These are phyloP conservation scores for Tritrichomonas musculus DNA, from an alignment of 208 protist species.

Conservation along the genomic window DNA sequence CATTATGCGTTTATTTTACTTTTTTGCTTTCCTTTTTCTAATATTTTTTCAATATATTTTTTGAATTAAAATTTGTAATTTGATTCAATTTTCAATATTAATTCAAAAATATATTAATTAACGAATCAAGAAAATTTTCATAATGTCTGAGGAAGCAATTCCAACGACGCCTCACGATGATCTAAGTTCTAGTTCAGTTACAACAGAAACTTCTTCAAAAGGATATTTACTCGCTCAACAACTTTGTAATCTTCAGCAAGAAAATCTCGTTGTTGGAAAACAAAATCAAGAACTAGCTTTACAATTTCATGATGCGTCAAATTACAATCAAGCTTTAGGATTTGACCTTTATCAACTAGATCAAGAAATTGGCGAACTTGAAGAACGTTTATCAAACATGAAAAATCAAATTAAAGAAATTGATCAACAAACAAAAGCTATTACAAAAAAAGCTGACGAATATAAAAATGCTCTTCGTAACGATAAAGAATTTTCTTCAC, in stretches of 20 bases:
- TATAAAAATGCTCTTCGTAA: not conserved
- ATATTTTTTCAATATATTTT: too few relatives aligned
- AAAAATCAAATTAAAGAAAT: not conserved
- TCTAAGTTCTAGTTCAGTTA: too few relatives aligned
- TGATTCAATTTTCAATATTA: too few relatives aligned
- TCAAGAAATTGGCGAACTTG: not conserved
- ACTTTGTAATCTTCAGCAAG: not conserved
- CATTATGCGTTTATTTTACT: too few relatives aligned
- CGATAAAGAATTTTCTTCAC: not conserved
- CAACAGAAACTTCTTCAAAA: too few relatives aligned
- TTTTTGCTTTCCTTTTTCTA: too few relatives aligned
- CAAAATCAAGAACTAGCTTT: not conserved
- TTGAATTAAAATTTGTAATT: too few relatives aligned
- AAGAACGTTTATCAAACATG: not conserved
- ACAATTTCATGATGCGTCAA: not conserved
- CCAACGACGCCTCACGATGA: too few relatives aligned
- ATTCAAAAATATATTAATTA: too few relatives aligned
- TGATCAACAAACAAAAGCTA: not conserved
- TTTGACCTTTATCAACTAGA: not conserved
- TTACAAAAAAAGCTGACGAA: conserved; percentile 23
- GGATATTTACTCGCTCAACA: not conserved
- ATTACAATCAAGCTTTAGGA: not conserved
- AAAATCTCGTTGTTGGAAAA: not conserved
- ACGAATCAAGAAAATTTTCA: too few relatives aligned
- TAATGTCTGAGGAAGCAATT: too few relatives aligned